phyloP scores from a whole-genome alignment of 345 rosid genomes.

The Melaleuca quinquenervia region DNA sequence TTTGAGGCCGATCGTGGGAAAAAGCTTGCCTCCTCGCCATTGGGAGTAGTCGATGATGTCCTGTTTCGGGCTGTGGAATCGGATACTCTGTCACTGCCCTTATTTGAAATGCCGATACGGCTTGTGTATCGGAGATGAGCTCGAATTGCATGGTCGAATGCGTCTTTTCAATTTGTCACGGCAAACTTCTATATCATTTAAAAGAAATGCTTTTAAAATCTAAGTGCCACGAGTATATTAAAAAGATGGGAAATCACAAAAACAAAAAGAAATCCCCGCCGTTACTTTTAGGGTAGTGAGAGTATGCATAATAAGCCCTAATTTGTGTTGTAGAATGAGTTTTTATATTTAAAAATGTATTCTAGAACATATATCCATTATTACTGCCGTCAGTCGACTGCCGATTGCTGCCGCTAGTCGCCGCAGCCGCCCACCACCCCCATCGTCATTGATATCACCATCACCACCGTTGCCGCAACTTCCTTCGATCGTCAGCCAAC shows the following conservation, averaged over 20 bases:
- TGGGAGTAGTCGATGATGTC: not conserved
- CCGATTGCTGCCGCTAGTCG: too few relatives aligned
- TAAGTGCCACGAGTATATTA: not conserved
- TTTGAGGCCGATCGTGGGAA: not conserved
- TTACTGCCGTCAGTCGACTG: too few relatives aligned
- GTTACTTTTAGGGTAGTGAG: not conserved
- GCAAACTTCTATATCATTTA: not conserved
- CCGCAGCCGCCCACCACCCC: too few relatives aligned
- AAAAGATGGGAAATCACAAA: not conserved
- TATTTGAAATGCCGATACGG: not conserved
- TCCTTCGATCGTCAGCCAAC: too few relatives aligned
- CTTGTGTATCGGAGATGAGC: not conserved
- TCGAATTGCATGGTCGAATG: not conserved
- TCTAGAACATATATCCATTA: too few relatives aligned
- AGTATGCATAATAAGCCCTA: too few relatives aligned
- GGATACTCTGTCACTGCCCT: not conserved
- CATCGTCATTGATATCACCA: too few relatives aligned
- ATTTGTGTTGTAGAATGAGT: too few relatives aligned
- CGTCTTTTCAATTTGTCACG: not conserved
- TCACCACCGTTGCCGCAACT: too few relatives aligned
- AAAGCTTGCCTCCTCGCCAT: not conserved
- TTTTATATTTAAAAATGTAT: too few relatives aligned
- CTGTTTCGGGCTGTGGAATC: not conserved
- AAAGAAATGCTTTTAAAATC: not conserved
- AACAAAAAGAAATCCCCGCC: not conserved